Evolutionary conservation across 2,329 filamentous ascomycete species (phyloP).

Genomic region (Colletotrichum costaricense): DNA sequence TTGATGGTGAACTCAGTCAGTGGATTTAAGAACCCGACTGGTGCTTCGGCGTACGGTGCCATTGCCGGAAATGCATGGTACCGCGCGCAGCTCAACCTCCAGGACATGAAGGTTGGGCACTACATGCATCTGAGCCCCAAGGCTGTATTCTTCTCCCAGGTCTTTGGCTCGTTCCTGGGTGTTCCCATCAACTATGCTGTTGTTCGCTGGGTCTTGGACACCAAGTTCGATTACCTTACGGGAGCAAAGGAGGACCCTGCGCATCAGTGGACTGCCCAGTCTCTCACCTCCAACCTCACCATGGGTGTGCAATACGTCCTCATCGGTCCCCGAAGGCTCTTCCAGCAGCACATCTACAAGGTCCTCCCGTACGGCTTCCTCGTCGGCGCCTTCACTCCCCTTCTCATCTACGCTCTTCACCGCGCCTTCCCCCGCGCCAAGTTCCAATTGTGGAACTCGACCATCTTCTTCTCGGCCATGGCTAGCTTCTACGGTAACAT

Average conservation of each 20-base stretch:
- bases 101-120: constrained; percentile 59
- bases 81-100: constrained; percentile 66
- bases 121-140: constrained; percentile 69
- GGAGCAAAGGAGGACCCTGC: constrained; percentile 63
- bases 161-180: constrained; percentile 68
- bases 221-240: constrained; percentile 66
- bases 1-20: constrained; percentile 65
- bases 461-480: constrained; percentile 69
- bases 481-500: constrained; percentile 71
- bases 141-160: constrained; percentile 69
- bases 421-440: constrained; percentile 63
- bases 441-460: constrained; percentile 69
- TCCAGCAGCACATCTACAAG: constrained; percentile 58
- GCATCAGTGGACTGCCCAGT: constrained; percentile 71
- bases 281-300: constrained; percentile 61
- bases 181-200: constrained; percentile 72
- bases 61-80: constrained; percentile 74
- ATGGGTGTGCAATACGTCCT: constrained; percentile 71
- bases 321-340: constrained; percentile 56
- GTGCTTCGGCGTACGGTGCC: constrained; percentile 67
- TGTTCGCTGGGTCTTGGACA: constrained; percentile 68
- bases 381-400: constrained; percentile 57
- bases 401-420: constrained; percentile 63
- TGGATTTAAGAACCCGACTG: constrained; percentile 62
- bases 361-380: constrained; percentile 65